phyloP scores from a whole-genome alignment of 1,139 yeast genomes.

The Taphrina deformans region DNA sequence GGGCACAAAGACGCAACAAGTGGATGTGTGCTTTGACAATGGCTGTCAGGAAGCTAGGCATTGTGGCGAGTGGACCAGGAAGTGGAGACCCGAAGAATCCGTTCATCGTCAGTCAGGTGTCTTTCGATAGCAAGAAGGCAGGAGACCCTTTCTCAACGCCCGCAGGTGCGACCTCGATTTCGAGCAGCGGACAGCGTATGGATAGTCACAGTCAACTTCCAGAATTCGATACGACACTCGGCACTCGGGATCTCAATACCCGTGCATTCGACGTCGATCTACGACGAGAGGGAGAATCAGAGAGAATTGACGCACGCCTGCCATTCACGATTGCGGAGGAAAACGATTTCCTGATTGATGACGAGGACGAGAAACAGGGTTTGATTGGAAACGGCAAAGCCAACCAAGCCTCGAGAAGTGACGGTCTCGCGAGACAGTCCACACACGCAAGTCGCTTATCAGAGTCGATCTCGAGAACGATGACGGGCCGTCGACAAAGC shows the following conservation, averaged over 20 bases:
- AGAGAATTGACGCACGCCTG: constrained; percentile 16
- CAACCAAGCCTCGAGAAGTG: not conserved
- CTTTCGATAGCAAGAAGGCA: not conserved
- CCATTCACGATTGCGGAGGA: constrained; percentile 25
- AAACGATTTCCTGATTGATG: constrained; percentile 7
- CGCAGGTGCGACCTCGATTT: not conserved
- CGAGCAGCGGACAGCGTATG: not conserved
- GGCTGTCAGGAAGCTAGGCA: constrained; percentile 34
- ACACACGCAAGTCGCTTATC: not conserved
- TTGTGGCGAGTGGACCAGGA: constrained; percentile 37
- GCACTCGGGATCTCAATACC: constrained; percentile 2
- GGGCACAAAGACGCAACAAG: constrained; percentile 36
- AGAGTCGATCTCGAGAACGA: not conserved
- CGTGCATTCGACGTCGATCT: constrained; percentile 27
- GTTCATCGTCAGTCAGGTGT: constrained; percentile 6
- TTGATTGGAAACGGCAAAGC: not conserved
- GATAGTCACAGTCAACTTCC: not conserved
- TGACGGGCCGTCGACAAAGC: constrained; percentile 7
- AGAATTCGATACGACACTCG: constrained; percentile 22
- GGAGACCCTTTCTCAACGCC: not conserved
- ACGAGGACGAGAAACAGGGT: constrained; percentile 11
- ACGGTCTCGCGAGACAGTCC: not conserved
- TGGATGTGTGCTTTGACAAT: constrained; percentile 36
- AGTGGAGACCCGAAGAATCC: constrained; percentile 28
- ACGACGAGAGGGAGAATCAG: constrained; percentile 17